Evolutionary conservation across 305 asterid genomes (phyloP), one percentile per base, ranked within the genome.

Genomic region (Fraxinus greggii): DNA sequence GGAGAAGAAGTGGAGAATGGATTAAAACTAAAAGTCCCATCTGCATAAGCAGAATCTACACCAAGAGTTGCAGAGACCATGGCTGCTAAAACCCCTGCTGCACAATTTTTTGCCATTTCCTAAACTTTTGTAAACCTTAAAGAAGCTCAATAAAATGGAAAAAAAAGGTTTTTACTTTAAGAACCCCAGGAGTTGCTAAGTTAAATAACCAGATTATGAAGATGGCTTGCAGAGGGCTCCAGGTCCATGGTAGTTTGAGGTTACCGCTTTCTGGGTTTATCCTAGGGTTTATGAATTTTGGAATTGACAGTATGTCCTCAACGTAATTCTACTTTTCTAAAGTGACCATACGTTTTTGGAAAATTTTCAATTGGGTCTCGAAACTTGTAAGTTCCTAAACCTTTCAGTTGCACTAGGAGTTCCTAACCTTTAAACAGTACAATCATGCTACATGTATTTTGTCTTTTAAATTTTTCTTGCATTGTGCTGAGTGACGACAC

Each of bases 21-120:
- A 79, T 89, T 70, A 32, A 93, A 91, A 12, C 63, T 91, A 76
- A 91, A 89, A 3, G 88, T 80, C 0, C 89, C 93, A 45, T 92
- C 95, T 15, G 97, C 97, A 86, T 88, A 87, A 32, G 90, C 89
- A 59, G 80, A 89, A 54, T 90, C 92, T 6, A 75, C 88, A 42
- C 92, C 91, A 17, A 89, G 84, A 56, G 91, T 33, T 3, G 93
- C 93, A 78, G 93, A 88, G 63, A 91, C 93, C 36, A 86, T 83
- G 84, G 95, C 95, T 33, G 97, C 93, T 72, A 93, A 67, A 70
- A 93, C 70, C 88, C 93, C 98, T 33, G 95, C 86, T 54, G 89
- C 93, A 82, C 83, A 89, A 70, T 78, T 82, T 82, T 89, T 92
- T 4, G 89, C 90, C 96, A 90, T 92, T 81, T 72, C 75, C 36